Conservation (phyloP, 176 grass and related monocot species). For the Lolium perenne region DNA sequence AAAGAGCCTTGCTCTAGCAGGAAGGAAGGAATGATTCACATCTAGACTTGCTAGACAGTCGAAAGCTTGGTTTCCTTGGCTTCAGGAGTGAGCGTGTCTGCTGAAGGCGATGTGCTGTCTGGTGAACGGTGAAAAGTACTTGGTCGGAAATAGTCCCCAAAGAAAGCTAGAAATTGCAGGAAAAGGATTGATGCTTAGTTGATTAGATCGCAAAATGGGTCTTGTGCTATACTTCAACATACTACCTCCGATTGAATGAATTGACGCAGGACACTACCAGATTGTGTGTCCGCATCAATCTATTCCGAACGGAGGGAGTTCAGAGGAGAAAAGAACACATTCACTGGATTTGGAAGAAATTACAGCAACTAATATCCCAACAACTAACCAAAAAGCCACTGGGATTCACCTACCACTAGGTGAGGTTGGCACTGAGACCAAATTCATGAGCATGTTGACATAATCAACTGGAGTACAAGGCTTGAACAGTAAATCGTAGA, state of each 20-base stretch:
- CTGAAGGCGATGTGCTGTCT: neutral
- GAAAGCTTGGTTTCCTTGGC: neutral
- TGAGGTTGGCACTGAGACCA: neutral
- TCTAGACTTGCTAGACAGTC: neutral
- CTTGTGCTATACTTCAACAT: neutral
- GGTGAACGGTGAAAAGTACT: neutral
- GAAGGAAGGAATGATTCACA: constrained; percentile 28
- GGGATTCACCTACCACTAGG: neutral
- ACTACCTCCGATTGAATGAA: no score
- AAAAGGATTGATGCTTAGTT: neutral
- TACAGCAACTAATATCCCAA: neutral
- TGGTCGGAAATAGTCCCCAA: neutral
- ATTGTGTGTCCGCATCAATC: no score
- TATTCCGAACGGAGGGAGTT: neutral
- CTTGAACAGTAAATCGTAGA: neutral
- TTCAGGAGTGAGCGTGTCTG: neutral
- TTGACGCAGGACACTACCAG: no score
- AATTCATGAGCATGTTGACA: no score
- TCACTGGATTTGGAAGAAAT: neutral
- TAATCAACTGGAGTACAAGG: neutral
- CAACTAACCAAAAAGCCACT: neutral
- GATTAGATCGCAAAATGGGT: neutral
- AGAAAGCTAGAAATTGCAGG: neutral
- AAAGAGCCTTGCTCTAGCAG: neutral
- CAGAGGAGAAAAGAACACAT: neutral